Evolutionary conservation across 768 basidiomycete genomes (phyloP).

Genomic region (Boletus insuetus): DNA sequence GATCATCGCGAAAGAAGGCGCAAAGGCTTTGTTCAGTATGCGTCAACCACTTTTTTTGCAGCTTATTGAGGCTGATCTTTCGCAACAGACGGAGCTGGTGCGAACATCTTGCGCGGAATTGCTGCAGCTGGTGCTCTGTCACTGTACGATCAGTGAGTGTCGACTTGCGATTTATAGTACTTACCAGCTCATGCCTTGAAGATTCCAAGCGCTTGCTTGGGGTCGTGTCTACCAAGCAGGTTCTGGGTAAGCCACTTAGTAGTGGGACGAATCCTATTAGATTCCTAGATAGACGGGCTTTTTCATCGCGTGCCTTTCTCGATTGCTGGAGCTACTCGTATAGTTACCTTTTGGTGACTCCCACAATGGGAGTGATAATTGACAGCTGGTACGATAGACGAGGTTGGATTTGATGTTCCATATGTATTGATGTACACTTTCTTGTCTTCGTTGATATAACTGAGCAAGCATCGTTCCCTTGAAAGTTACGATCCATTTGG

Average conservation of each 20-base stretch:
- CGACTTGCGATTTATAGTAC: background rate
- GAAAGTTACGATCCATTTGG: background rate
- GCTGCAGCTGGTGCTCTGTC: conserved; percentile 53
- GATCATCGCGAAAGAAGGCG: conserved; percentile 41
- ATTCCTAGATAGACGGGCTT: background rate
- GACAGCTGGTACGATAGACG: background rate
- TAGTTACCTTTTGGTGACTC: background rate
- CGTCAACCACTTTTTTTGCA: background rate
- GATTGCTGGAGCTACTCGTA: background rate
- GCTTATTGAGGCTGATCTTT: background rate
- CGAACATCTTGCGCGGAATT: conserved; percentile 55
- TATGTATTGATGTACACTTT: background rate
- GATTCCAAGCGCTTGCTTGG: conserved; percentile 52
- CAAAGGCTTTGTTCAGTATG: conserved; percentile 37
- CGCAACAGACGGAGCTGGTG: conserved; percentile 55
- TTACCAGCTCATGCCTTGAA: conserved; percentile 4
- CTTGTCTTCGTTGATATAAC: background rate
- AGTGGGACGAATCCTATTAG: background rate
- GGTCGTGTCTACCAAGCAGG: conserved; percentile 56
- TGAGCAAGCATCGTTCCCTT: background rate
- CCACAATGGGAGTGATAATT: background rate
- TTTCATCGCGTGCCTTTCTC: background rate
- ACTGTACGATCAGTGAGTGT: conserved; percentile 54
- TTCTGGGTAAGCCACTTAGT: conserved; percentile 14
- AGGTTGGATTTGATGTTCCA: background rate